phyloP scores from a whole-genome alignment of 129 eudicot species.

The Tagetes erecta region DNA sequence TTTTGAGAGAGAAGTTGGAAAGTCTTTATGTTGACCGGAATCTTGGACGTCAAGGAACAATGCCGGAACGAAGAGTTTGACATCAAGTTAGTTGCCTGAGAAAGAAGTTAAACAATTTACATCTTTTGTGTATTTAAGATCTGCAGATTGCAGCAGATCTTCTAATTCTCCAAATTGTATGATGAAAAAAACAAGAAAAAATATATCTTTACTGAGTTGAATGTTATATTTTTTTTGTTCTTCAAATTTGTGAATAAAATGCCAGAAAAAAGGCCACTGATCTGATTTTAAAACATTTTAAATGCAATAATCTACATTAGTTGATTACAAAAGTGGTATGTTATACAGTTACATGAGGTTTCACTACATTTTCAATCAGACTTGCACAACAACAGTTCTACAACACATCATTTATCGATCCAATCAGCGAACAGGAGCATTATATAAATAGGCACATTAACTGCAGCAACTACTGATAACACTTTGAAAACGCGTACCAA shows the following conservation, averaged over 20 bases:
- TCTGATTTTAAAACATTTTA: background rate
- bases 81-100: slow-evolving; percentile 11
- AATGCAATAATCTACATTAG: background rate
- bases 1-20: slow-evolving; percentile 23
- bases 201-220: background rate
- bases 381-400: slow-evolving; percentile 10
- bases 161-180: slow-evolving; percentile 10
- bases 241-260: slow-evolving; percentile 3
- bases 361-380: background rate
- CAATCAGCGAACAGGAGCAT: slow-evolving; percentile 83
- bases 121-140: slow-evolving; percentile 20
- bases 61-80: slow-evolving; percentile 6
- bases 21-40: slow-evolving; percentile 1
- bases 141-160: background rate
- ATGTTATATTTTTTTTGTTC: background rate
- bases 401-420: slow-evolving; percentile 70
- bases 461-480: slow-evolving; percentile 64
- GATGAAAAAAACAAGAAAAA: background rate
- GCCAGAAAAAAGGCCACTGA: background rate
- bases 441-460: slow-evolving; percentile 85
- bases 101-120: background rate
- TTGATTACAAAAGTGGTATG: background rate
- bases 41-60: slow-evolving; percentile 22
- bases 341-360: background rate
- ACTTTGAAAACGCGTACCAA: slow-evolving; percentile 48